These are phyloP conservation scores for Litchi chinensis DNA, from an alignment of 345 rosid species.

Conservation along the genomic window DNA sequence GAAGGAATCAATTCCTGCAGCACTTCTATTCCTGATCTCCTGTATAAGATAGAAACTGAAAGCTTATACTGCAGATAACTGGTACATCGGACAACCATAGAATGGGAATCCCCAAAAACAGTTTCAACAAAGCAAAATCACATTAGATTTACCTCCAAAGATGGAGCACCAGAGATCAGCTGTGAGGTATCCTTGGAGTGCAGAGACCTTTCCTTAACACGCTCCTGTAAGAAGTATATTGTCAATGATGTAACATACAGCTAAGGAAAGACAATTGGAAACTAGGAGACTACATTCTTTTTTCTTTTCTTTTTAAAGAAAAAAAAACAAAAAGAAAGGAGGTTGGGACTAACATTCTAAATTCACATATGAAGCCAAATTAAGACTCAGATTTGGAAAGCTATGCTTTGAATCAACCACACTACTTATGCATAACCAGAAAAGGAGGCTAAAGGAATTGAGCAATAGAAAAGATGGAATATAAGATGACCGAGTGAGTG, in stretches of 20 bases:
- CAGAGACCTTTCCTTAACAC: slow-evolving; percentile 78
- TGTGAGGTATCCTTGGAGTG: slow-evolving; percentile 57
- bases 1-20: slow-evolving; percentile 64
- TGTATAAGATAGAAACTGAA: slow-evolving; percentile 33
- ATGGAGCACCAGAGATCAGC: slow-evolving; percentile 50
- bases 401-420: not conserved
- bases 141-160: slow-evolving; percentile 54
- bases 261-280: not conserved
- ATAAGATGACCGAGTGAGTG: not conserved
- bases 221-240: slow-evolving; percentile 56
- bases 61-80: slow-evolving; percentile 17
- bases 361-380: not conserved
- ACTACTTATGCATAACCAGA: not conserved
- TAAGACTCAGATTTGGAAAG: not conserved
- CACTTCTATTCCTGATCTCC: slow-evolving; percentile 51
- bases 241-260: not conserved
- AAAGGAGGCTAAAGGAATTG: not conserved
- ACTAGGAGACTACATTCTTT: not conserved
- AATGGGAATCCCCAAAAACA: not conserved
- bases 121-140: not conserved
- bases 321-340: not conserved
- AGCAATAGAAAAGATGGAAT: not conserved
- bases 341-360: not conserved
- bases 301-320: not conserved
- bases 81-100: slow-evolving; percentile 14